Base-by-base conservation (phyloP, 2,329 filamentous ascomycete species). In the Exophiala calicioides region DNA sequence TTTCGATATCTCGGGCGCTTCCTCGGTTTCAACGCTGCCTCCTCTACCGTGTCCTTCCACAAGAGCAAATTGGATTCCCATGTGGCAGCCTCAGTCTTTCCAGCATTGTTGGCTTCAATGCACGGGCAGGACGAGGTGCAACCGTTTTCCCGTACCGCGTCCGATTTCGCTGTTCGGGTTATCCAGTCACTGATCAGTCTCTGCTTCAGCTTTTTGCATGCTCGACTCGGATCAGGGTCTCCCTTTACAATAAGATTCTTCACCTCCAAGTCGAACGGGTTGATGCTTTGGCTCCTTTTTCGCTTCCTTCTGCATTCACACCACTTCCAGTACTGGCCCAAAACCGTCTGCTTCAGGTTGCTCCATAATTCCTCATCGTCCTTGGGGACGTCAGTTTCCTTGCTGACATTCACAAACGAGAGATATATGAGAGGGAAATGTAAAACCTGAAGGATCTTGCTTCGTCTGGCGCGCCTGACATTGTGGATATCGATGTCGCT, bases 251-350 rank as follows among this genome's bases (percentile, higher is more conserved):
- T 13, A 18, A 39, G 19, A 18, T 12, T 9, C 16, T 31, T 31
- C 9, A 26, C 42, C 12, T 36, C 15, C n/a, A 26, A 19, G 12
- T 29, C 15, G 15, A 19, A 12, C 8, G n/a, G 31, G n/a, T 37
- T 26, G 9, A 43, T n/a, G 16, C 48, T 47, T 33, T 32, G 29
- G 29, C 36, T 43, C 13, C 47, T 27, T 5, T 15, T 24, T 32
- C 47, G 37, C 18, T 51, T 33, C 27, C 48, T 39, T 7, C 20
- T 41, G 19, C 48, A 51, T 3, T 47, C 31, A 21, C 48, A 51
- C 21, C 10, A 33, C 32, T 26, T 33, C 30, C 36, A 43, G 24
- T 51, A 51, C 18, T 51, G 35, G 9, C 21, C 37, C 5, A 51
- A 19, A 27, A 43, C 40, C 19, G 18, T 38, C 24, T 49, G 46